These are phyloP conservation scores for Chrysanthemum seticuspe DNA, from an alignment of 129 eudicot genomes.

Conservation along the genomic window DNA sequence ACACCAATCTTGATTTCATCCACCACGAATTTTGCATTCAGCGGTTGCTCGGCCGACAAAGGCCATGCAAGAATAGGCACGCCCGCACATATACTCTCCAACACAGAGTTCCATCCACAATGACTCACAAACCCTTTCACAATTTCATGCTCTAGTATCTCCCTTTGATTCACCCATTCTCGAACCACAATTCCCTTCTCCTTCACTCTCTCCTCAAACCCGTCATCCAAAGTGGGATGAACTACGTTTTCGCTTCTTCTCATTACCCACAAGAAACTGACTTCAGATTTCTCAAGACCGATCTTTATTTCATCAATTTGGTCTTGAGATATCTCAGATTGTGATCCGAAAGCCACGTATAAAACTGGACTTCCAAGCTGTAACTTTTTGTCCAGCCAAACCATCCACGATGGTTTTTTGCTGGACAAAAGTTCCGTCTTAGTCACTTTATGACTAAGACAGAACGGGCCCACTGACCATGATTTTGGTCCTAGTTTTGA, in stretches of 20 bases:
- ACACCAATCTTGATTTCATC: slow-evolving; percentile 40
- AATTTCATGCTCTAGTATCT: slow-evolving; percentile 27
- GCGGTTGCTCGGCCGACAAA: slow-evolving; percentile 33
- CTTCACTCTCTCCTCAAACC: slow-evolving; percentile 18
- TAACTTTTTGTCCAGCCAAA: slow-evolving; percentile 50
- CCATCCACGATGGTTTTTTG: slow-evolving; percentile 35
- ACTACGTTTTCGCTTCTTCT: slow-evolving; percentile 20
- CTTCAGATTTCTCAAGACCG: slow-evolving; percentile 46
- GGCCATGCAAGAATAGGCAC: slow-evolving; percentile 44
- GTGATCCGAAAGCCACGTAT: slow-evolving; percentile 63
- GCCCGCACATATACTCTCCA: slow-evolving; percentile 28
- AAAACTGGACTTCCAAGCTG: slow-evolving; percentile 33
- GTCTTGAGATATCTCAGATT: slow-evolving; percentile 25
- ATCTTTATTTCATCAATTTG: slow-evolving; percentile 44
- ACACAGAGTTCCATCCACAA: slow-evolving; percentile 43
- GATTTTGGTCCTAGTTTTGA: slow-evolving; percentile 26
- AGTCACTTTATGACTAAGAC: slow-evolving; percentile 15
- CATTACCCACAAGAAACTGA: slow-evolving; percentile 56
- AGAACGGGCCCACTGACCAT: slow-evolving; percentile 53
- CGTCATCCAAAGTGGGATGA: slow-evolving; percentile 5
- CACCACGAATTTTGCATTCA: slow-evolving; percentile 33
- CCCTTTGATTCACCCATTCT: slow-evolving; percentile 37
- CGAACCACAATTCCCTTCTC: slow-evolving; percentile 24
- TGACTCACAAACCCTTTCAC: slow-evolving; percentile 41
- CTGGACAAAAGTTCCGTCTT: neutral